Evolutionary conservation across 2,329 filamentous ascomycete genomes (phyloP).

Genomic region (Pseudogymnoascus sp.): DNA sequence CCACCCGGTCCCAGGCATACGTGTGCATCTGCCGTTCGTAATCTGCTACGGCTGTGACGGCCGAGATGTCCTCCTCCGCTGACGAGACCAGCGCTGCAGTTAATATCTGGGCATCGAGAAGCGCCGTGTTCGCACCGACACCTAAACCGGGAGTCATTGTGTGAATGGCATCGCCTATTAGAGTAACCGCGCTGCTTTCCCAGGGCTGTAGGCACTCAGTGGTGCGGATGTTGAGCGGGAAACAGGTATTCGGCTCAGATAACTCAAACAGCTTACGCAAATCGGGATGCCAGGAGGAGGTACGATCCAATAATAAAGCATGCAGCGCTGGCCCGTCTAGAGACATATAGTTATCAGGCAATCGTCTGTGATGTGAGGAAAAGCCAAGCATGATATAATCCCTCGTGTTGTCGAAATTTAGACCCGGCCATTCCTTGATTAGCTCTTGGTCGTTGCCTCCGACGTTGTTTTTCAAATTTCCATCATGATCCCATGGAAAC

Average conservation of each 20-base stretch:
- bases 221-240: slow-evolving; percentile 14
- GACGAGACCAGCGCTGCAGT: background rate
- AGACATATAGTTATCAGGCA: background rate
- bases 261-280: slow-evolving; percentile 13
- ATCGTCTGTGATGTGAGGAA: background rate
- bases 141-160: slow-evolving; percentile 20
- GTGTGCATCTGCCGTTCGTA: background rate
- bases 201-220: slow-evolving; percentile 13
- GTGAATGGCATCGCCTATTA: slow-evolving; percentile 18
- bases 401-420: background rate
- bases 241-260: slow-evolving; percentile 11
- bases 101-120: slow-evolving; percentile 16
- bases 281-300: slow-evolving; percentile 12
- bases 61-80: background rate
- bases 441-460: slow-evolving; percentile 11
- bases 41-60: background rate
- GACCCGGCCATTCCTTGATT: background rate
- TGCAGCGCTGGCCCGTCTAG: background rate
- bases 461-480: slow-evolving; percentile 10
- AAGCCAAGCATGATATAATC: background rate
- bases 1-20: background rate
- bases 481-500: background rate
- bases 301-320: background rate
- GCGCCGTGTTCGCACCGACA: slow-evolving; percentile 19
- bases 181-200: slow-evolving; percentile 5